Evolutionary conservation across 169 alveolate species (phyloP).

Genomic region (Babesia sp.): DNA sequence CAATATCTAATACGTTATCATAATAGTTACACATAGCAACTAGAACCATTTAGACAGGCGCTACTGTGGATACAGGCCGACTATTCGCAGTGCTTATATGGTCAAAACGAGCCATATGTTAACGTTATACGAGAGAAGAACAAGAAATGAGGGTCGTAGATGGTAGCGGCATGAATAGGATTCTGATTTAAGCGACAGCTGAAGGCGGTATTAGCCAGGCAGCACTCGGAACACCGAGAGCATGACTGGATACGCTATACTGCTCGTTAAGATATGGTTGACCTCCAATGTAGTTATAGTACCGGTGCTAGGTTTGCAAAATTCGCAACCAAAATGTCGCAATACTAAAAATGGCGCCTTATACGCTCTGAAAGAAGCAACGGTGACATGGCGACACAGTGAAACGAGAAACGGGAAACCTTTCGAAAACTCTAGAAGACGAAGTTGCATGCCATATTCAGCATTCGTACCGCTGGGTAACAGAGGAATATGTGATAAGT

Average conservation of each 20-base stretch:
- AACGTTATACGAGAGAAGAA: too few relatives aligned
- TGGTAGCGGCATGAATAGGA: not conserved
- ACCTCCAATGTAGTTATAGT: not conserved
- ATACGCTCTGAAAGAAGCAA: not conserved
- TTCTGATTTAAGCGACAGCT: not conserved
- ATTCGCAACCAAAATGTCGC: constrained; percentile 2
- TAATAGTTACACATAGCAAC: not conserved
- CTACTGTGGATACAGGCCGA: not conserved
- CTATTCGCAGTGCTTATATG: too few relatives aligned
- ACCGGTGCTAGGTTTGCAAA: not conserved
- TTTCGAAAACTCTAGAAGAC: too few relatives aligned
- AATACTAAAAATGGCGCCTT: not conserved
- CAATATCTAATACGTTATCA: not conserved
- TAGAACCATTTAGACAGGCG: not conserved
- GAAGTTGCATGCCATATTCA: too few relatives aligned
- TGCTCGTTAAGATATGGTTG: not conserved
- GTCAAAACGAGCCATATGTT: too few relatives aligned
- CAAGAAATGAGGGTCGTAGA: too few relatives aligned
- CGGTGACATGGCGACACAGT: too few relatives aligned
- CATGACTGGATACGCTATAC: not conserved
- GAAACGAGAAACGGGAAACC: too few relatives aligned
- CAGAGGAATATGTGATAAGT: too few relatives aligned
- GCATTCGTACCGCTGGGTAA: too few relatives aligned
- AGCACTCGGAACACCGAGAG: not conserved
- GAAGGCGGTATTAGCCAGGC: not conserved